Evolutionary conservation across 148 eudicot species (phyloP).

Genomic region (Polygonum maritimum): DNA sequence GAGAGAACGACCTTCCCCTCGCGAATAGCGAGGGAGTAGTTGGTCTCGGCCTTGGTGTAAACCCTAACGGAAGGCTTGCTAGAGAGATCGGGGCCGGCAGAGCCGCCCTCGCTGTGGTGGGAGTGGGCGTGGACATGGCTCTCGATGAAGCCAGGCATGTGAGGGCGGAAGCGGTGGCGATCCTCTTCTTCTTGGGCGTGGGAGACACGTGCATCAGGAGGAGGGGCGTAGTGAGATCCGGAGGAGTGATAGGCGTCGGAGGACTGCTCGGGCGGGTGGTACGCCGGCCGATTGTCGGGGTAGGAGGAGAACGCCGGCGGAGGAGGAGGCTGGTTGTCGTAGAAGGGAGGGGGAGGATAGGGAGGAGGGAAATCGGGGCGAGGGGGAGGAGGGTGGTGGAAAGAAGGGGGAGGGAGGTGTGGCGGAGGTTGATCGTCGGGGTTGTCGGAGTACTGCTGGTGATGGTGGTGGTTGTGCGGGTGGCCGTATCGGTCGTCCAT

Average conservation of each 20-base stretch:
- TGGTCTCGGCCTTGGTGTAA: slow-evolving; percentile 44
- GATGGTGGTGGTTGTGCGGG: slow-evolving; percentile 18
- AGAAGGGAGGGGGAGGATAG: slow-evolving; percentile 12
- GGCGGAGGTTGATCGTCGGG: neutral
- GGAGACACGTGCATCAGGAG: slow-evolving; percentile 14
- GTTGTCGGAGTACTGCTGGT: slow-evolving; percentile 14
- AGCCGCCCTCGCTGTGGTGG: neutral
- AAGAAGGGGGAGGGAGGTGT: slow-evolving; percentile 1
- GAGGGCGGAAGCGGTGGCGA: slow-evolving; percentile 32
- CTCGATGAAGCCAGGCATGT: slow-evolving; percentile 34
- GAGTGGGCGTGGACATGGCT: slow-evolving; percentile 21
- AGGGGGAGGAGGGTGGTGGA: neutral
- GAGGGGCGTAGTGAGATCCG: slow-evolving; percentile 22
- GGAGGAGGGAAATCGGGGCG: slow-evolving; percentile 27
- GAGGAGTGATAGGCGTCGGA: slow-evolving; percentile 14
- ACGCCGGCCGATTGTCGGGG: slow-evolving; percentile 18
- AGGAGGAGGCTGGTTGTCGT: slow-evolving; percentile 17
- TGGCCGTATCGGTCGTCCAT: slow-evolving; percentile 31
- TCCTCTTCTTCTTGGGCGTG: slow-evolving; percentile 1
- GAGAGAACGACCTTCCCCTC: slow-evolving; percentile 64
- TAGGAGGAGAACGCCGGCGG: slow-evolving; percentile 16
- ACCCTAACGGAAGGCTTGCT: slow-evolving; percentile 47
- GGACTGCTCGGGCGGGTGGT: slow-evolving; percentile 5
- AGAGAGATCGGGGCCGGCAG: slow-evolving; percentile 13
- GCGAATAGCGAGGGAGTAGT: slow-evolving; percentile 48